Percentiles rank a stretch among this genome's conserved stretches.
Conservation (phyloP, 2,329 filamentous ascomycete species). For the Parafenestella ontariensis region DNA sequence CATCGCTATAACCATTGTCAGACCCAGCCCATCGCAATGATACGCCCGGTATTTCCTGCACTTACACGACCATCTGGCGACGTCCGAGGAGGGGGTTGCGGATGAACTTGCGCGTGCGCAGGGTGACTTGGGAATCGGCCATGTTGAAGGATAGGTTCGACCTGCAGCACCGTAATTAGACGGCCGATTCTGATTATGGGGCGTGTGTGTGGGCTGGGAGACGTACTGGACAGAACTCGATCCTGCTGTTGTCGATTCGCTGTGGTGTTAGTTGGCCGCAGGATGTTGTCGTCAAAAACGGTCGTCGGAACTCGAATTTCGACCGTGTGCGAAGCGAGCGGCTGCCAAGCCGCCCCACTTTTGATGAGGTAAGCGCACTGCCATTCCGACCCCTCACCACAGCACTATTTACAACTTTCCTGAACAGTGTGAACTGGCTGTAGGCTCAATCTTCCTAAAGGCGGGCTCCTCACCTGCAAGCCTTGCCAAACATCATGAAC, state of each 20-base stretch:
- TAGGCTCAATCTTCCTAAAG: background rate
- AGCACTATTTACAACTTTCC: background rate
- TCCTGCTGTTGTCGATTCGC: slow-evolving; percentile 42
- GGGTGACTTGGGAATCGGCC: slow-evolving; percentile 73
- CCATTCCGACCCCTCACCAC: slow-evolving; percentile 3
- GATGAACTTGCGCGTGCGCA: slow-evolving; percentile 99
- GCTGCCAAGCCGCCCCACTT: slow-evolving; percentile 20
- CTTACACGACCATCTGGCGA: slow-evolving; percentile 99
- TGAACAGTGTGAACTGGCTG: background rate
- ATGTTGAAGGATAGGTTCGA: slow-evolving; percentile 65
- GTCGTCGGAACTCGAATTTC: slow-evolving; percentile 29
- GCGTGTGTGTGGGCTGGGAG: slow-evolving; percentile 1
- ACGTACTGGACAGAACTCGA: slow-evolving; percentile 46
- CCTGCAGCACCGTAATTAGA: slow-evolving; percentile 33
- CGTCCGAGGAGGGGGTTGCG: slow-evolving; percentile 98
- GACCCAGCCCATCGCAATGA: slow-evolving; percentile 28
- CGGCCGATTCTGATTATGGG: background rate
- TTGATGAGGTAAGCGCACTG: slow-evolving; percentile 31
- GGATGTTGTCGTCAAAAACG: slow-evolving; percentile 32
- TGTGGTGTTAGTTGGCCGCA: slow-evolving; percentile 42
- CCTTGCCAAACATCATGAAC: slow-evolving; percentile 15
- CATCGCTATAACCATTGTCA: slow-evolving; percentile 72
- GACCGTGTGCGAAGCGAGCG: slow-evolving; percentile 14
- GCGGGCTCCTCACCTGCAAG: background rate
- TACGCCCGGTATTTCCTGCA: slow-evolving; percentile 28